Evolutionary conservation across 768 basidiomycete species (phyloP).

Genomic region (Wakefieldia striispora): DNA sequence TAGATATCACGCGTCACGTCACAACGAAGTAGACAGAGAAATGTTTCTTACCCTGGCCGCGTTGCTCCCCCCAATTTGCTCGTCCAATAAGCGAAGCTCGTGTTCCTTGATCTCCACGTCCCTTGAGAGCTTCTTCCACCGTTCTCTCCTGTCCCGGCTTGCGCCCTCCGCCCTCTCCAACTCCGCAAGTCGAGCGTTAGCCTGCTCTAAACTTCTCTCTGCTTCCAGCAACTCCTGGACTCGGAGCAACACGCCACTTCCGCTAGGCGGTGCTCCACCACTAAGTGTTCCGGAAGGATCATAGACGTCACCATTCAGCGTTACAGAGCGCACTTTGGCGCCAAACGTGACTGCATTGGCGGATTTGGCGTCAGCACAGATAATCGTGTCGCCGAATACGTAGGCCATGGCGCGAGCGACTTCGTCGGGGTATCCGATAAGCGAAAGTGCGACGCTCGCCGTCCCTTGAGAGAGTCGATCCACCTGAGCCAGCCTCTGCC

Average conservation of each 20-base stretch:
- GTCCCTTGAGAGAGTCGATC: constrained; percentile 72
- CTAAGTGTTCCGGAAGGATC: constrained; percentile 93
- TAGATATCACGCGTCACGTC: constrained; percentile 30
- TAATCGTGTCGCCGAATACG: constrained; percentile 90
- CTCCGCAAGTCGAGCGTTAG: constrained; percentile 43
- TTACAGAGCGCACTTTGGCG: constrained; percentile 73
- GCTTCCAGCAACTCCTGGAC: constrained; percentile 79
- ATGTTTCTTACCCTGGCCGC: constrained; percentile 69
- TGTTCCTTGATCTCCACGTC: constrained; percentile 91
- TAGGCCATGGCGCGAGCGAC: constrained; percentile 87
- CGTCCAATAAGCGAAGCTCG: constrained; percentile 75
- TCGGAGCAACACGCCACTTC: constrained; percentile 70
- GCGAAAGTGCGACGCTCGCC: constrained; percentile 82
- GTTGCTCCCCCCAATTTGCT: constrained; percentile 86
- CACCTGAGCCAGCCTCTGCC: constrained; percentile 75
- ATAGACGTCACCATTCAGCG: constrained; percentile 92
- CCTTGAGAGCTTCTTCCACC: constrained; percentile 56
- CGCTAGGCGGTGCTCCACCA: constrained; percentile 83
- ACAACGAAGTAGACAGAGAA: background rate
- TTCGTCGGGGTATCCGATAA: constrained; percentile 79
- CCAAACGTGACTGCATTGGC: constrained; percentile 89
- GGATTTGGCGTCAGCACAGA: constrained; percentile 85
- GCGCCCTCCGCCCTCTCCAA: constrained; percentile 57
- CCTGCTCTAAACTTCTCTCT: constrained; percentile 56
- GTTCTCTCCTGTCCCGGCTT: constrained; percentile 51